phyloP scores from a whole-genome alignment of 345 rosid species.

The Durio zibethinus region DNA sequence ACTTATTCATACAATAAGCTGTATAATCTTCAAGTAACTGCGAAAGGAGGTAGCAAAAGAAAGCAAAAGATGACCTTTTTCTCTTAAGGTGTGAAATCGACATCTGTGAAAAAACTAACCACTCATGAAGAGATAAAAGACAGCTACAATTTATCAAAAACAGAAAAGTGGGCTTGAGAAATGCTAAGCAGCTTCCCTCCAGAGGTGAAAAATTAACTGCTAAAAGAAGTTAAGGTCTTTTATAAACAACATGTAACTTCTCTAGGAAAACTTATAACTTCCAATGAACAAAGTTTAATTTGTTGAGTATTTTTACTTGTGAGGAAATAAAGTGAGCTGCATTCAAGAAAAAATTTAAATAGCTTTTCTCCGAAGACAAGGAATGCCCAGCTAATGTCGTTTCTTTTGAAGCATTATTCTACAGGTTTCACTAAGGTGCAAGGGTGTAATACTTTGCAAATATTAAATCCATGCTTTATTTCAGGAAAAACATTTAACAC shows the following conservation, averaged over 20 bases:
- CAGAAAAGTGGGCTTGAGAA: not conserved
- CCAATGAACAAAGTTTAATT: not conserved
- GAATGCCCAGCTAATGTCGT: not conserved
- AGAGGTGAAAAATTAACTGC: not conserved
- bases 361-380: not conserved
- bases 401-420: not conserved
- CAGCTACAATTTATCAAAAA: not conserved
- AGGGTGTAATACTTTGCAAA: not conserved
- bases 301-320: not conserved
- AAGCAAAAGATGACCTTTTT: too few relatives aligned
- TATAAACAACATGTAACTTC: not conserved
- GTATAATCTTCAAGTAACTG: not conserved
- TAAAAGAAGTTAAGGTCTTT: constrained; percentile 1
- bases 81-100: not conserved
- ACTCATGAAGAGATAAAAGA: not conserved
- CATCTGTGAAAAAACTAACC: not conserved
- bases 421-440: not conserved
- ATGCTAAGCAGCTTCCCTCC: not conserved
- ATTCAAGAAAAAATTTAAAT: not conserved
- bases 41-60: not conserved
- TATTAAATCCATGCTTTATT: not conserved
- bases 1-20: not conserved
- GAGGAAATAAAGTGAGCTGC: not conserved
- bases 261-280: not conserved
- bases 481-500: not conserved